Evolutionary conservation across 2,329 filamentous ascomycete species (phyloP).

Genomic region (Zasmidium angulare): DNA sequence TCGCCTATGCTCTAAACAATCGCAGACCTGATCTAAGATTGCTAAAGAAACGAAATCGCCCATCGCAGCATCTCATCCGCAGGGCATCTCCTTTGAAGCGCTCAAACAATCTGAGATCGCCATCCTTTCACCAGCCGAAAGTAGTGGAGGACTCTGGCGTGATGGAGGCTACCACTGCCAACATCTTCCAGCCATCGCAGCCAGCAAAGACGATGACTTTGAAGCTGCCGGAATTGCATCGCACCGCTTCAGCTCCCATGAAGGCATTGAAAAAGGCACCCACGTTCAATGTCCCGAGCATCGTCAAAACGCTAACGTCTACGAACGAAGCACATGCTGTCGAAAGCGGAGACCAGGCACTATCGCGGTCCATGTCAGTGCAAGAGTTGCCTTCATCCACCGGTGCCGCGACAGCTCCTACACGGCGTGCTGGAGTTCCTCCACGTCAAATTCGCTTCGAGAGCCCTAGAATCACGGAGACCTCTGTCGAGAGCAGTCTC

Average conservation of each 20-base stretch:
- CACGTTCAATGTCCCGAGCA: constrained; percentile 4
- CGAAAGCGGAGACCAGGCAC: too few relatives aligned
- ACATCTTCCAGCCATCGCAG: constrained; percentile 5
- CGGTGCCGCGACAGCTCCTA: not conserved
- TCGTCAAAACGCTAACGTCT: not conserved
- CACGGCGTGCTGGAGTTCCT: not conserved
- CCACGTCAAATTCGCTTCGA: constrained; percentile 16
- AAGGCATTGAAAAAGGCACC: constrained; percentile 14
- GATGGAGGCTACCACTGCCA: constrained; percentile 12
- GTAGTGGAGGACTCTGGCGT: constrained; percentile 30
- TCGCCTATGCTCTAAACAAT: constrained; percentile 25
- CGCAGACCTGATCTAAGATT: constrained; percentile 26
- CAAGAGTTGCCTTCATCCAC: too few relatives aligned
- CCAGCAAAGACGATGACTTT: constrained; percentile 10
- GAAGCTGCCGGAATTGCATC: constrained; percentile 12
- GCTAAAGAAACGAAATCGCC: constrained; percentile 30
- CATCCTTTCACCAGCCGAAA: constrained; percentile 30
- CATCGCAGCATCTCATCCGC: constrained; percentile 25
- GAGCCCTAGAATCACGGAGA: not conserved
- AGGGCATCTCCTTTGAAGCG: constrained; percentile 8
- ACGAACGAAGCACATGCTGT: not conserved
- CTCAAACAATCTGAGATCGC: constrained; percentile 12
- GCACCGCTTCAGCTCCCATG: constrained; percentile 6
- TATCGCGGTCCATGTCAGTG: too few relatives aligned
- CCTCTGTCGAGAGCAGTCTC: not conserved